Conservation (phyloP, 768 basidiomycete species). For the Mycena crocata region DNA sequence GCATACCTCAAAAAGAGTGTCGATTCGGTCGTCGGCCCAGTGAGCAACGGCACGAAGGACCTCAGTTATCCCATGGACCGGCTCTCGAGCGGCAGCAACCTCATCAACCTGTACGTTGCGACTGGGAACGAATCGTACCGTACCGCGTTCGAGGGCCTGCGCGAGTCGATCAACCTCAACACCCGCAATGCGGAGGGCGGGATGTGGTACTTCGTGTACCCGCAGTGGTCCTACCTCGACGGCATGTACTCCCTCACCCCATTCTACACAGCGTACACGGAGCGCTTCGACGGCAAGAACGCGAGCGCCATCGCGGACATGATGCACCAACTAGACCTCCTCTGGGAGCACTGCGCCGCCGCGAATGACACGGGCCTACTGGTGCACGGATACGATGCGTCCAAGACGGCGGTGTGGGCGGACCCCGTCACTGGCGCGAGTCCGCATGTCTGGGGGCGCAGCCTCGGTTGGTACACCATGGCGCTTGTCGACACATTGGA, state of each 20-base stretch:
- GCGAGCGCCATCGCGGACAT: conserved; percentile 36
- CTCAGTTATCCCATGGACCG: conserved; percentile 27
- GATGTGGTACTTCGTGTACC: conserved; percentile 37
- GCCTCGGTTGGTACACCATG: conserved; percentile 35
- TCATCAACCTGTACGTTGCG: conserved; percentile 24
- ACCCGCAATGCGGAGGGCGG: conserved; percentile 36
- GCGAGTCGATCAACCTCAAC: conserved; percentile 34
- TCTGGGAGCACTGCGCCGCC: conserved; percentile 34
- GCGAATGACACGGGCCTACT: conserved; percentile 31
- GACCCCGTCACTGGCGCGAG: conserved; percentile 34
- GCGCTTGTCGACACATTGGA: conserved; percentile 38
- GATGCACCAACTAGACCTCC: conserved; percentile 35
- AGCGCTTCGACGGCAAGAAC: conserved; percentile 29
- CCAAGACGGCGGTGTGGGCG: conserved; percentile 39
- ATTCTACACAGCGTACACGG: conserved; percentile 41
- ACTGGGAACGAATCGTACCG: conserved; percentile 34
- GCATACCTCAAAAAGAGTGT: conserved; percentile 20
- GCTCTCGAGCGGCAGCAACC: conserved; percentile 23
- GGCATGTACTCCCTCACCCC: conserved; percentile 41
- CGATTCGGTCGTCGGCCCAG: conserved; percentile 24
- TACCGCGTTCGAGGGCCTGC: conserved; percentile 31
- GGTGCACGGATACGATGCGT: conserved; percentile 40
- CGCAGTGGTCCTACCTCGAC: conserved; percentile 36
- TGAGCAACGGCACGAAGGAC: conserved; percentile 25
- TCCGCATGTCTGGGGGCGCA: conserved; percentile 35